Base-by-base conservation (phyloP, 805 yeast species). In the Saturnispora diversa region DNA sequence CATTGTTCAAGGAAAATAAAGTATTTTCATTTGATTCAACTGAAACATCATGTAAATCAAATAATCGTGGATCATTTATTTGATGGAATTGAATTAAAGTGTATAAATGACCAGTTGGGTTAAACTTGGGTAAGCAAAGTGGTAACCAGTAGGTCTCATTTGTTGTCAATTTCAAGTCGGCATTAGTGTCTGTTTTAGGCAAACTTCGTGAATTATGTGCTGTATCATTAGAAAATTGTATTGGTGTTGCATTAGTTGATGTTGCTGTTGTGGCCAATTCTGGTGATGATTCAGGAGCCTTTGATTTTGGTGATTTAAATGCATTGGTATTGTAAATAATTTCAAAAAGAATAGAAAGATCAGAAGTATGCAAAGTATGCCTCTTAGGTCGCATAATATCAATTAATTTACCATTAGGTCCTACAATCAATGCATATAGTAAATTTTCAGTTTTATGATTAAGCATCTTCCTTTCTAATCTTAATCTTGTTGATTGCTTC, bases 111-210 rank as follows among this genome's bases (percentile, higher is more conserved):
- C 98, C 98, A 47, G 78, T 77, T 2, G 85, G 64, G 54, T 92
- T 90, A 65, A 90, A 90, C 50, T 83, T 77, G 1, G 97, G 95
- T 56, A 90, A 68, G 59, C 98, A 90, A 1, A 90, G 68, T 0
- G 98, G 98, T 10, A 84, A 74, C 97, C 97, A 92, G 43, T 86
- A 74, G 53, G 88, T 96, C 49, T 83, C 83, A 42, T 67, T 54
- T 49, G 72, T 46, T 2, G 59, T 48, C 10, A 53, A 32, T 22
- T 50, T 48, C 35, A 49, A 43, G 3, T 30, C 31, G 3, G 28
- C 50, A 8, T 51, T 55, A 9, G 43, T 46, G n/a, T n/a, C n/a
- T n/a, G n/a, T n/a, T n/a, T n/a, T n/a, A n/a, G n/a, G n/a, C n/a
- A n/a, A n/a, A 17, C 16, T 5, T 34, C 22, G 4, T 12, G 8